phyloP scores from a whole-genome alignment of 1,139 yeast species.

The Nakaseomyces kungkrabaensis region DNA sequence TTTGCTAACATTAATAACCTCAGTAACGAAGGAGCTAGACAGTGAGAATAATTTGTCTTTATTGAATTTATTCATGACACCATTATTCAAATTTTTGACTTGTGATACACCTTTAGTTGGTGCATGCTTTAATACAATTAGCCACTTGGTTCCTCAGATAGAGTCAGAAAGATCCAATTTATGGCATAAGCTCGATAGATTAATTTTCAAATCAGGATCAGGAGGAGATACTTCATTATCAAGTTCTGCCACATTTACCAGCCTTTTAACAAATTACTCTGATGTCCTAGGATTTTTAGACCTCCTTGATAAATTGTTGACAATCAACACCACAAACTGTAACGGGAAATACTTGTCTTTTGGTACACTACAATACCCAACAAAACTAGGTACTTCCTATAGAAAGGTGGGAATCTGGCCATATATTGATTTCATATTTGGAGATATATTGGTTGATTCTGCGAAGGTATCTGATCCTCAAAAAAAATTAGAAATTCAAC shows the following conservation, averaged over 20 bases:
- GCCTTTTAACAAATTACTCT: constrained; percentile 34
- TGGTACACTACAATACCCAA: constrained; percentile 47
- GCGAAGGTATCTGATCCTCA: constrained; percentile 18
- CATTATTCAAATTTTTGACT: constrained; percentile 39
- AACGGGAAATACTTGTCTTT: constrained; percentile 26
- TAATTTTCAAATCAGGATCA: constrained; percentile 44
- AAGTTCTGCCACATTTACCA: constrained; percentile 19
- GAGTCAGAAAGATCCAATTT: constrained; percentile 39
- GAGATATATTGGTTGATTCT: constrained; percentile 52
- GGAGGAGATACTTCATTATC: constrained; percentile 9
- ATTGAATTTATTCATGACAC: constrained; percentile 24
- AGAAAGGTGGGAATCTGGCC: constrained; percentile 71
- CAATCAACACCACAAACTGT: constrained; percentile 34
- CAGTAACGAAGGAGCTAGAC: constrained; percentile 37
- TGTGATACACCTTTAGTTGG: constrained; percentile 47
- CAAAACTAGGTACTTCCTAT: constrained; percentile 50
- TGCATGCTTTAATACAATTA: constrained; percentile 41
- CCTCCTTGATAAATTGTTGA: constrained; percentile 28
- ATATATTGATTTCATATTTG: constrained; percentile 59
- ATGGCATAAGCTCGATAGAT: constrained; percentile 67
- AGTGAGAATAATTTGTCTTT: constrained; percentile 17
- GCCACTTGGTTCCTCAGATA: constrained; percentile 42
- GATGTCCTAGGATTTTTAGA: constrained; percentile 54
- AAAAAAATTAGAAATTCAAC: constrained; percentile 43
- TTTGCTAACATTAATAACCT: constrained; percentile 47